These are phyloP conservation scores for Vanrija sp. DNA, from an alignment of 1,284 basidiomycete genomes.

Conservation along the genomic window DNA sequence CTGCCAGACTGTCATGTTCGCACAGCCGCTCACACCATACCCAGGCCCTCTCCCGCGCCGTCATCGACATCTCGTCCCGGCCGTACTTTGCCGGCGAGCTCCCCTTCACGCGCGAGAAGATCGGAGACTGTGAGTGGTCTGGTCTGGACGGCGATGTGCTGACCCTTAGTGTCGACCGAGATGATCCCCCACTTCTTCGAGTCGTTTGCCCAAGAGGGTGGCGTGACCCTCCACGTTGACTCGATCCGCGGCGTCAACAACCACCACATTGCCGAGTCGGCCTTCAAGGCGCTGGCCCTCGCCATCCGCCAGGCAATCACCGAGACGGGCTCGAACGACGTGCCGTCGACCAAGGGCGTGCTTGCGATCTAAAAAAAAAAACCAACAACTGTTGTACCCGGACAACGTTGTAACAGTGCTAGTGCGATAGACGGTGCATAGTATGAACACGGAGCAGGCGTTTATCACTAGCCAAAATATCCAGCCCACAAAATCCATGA, in stretches of 20 bases:
- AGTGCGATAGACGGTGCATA: too few relatives aligned
- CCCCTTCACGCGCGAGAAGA: conserved; percentile 87
- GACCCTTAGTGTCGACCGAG: conserved; percentile 68
- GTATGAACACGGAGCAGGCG: too few relatives aligned
- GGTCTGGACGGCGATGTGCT: neutral
- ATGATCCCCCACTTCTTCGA: conserved; percentile 67
- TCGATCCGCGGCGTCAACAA: conserved; percentile 93
- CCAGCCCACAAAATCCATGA: too few relatives aligned
- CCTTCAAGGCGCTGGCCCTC: conserved; percentile 95
- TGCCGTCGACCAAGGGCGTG: conserved; percentile 97
- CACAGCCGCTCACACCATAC: neutral
- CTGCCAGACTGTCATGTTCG: neutral
- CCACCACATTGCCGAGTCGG: conserved; percentile 93
- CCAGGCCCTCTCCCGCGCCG: conserved; percentile 86
- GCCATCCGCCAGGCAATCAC: conserved; percentile 93
- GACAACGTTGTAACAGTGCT: too few relatives aligned
- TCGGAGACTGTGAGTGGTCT: conserved; percentile 67
- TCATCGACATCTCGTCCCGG: conserved; percentile 96
- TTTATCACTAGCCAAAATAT: too few relatives aligned
- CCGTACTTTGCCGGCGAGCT: conserved; percentile 93
- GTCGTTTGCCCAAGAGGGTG: conserved; percentile 48
- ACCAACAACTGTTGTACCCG: too few relatives aligned
- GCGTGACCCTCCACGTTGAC: conserved; percentile 69
- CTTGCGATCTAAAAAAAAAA: conserved; percentile 50
- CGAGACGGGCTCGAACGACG: conserved; percentile 81